Evolutionary conservation across 1,284 basidiomycete species (phyloP).

Genomic region (Retiboletus flavoniger): DNA sequence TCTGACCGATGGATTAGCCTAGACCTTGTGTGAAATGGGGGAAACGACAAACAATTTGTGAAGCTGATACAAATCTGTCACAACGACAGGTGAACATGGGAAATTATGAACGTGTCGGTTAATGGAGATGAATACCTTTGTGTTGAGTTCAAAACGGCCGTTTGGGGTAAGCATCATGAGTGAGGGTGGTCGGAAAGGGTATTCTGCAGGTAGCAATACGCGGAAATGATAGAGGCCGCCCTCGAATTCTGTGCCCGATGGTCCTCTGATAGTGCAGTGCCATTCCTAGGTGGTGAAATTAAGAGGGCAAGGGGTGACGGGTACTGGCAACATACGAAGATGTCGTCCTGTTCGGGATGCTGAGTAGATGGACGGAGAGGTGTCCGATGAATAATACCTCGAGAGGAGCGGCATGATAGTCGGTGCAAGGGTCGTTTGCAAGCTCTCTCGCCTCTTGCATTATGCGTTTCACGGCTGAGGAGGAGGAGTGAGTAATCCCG

Average conservation of each 20-base stretch:
- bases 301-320: constrained; percentile 26
- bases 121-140: constrained; percentile 66
- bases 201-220: constrained; percentile 87
- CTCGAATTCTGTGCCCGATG: constrained; percentile 85
- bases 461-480: constrained; percentile 84
- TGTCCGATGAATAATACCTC: constrained; percentile 54
- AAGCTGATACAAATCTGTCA: constrained; percentile 89
- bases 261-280: constrained; percentile 95
- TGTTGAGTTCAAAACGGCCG: constrained; percentile 92
- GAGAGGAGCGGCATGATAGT: constrained; percentile 83
- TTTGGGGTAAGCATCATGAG: constrained; percentile 95
- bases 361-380: constrained; percentile 12
- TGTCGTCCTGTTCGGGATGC: constrained; percentile 59
- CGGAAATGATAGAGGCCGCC: constrained; percentile 91
- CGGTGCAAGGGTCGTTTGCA: constrained; percentile 74
- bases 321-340: constrained; percentile 56
- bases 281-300: constrained; percentile 66
- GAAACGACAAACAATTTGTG: constrained; percentile 66
- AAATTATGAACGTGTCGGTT: constrained; percentile 11
- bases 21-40: constrained; percentile 22
- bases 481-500: background rate
- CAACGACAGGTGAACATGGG: constrained; percentile 12
- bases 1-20: constrained; percentile 44
- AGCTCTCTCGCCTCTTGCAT: constrained; percentile 95
- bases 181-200: constrained; percentile 92